Conservation (phyloP, 2,329 filamentous ascomycete genomes). For the Epichloe festucae region DNA sequence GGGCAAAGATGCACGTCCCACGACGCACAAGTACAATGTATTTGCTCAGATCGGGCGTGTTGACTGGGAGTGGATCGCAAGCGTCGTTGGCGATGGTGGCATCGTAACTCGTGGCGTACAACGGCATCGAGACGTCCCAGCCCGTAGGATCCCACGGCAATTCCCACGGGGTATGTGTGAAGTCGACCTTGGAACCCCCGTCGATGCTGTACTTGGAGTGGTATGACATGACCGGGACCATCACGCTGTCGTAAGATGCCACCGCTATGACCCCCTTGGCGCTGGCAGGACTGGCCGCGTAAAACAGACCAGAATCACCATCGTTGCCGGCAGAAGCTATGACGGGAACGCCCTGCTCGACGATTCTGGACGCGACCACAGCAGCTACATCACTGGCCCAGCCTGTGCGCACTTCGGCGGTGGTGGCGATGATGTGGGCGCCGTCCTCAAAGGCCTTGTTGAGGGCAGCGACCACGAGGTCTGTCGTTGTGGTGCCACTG, state of each 20-base stretch:
- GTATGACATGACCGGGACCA: conserved; percentile 25
- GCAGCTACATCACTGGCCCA: conserved; percentile 20
- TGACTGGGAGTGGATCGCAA: conserved; percentile 24
- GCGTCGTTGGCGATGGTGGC: conserved; percentile 19
- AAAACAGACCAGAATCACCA: conserved; percentile 29
- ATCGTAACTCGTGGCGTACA: conserved; percentile 22
- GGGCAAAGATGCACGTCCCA: background rate
- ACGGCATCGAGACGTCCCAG: conserved; percentile 7
- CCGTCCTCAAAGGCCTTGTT: conserved; percentile 27
- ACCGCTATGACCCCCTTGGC: conserved; percentile 29
- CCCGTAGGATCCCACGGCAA: background rate
- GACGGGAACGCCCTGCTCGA: conserved; percentile 27
- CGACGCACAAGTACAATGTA: conserved; percentile 42
- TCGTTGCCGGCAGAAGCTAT: conserved; percentile 31
- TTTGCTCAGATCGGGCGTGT: conserved; percentile 37
- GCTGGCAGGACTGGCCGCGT: conserved; percentile 23
- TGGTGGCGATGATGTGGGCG: conserved; percentile 24
- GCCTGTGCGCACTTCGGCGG: conserved; percentile 10
- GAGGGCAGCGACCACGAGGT: conserved; percentile 26
- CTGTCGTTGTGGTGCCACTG: conserved; percentile 17
- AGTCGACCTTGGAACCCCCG: background rate
- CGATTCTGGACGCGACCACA: conserved; percentile 27
- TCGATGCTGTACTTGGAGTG: conserved; percentile 24
- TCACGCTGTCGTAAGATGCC: conserved; percentile 28
- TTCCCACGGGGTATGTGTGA: background rate